Percentiles rank a stretch among this genome's conserved stretches.
Evolutionary conservation across 495 filamentous ascomycete genomes (phyloP).

Genomic region (Immersiella caudata): DNA sequence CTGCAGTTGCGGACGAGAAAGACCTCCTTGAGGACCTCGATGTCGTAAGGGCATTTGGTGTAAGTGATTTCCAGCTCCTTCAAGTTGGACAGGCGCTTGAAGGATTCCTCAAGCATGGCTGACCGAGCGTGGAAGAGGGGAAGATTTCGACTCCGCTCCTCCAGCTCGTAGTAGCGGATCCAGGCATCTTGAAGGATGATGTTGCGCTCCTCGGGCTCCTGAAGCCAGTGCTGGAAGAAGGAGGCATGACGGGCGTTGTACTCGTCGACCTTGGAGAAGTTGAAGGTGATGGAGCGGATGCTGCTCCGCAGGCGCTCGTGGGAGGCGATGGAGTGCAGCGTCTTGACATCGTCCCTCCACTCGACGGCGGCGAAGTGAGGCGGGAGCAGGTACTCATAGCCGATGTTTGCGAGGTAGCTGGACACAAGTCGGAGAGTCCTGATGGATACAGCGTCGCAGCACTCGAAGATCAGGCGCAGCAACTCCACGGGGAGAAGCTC

Average conservation of each 20-base stretch:
- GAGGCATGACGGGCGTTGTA: slow-evolving; percentile 46
- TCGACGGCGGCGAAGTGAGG: slow-evolving; percentile 46
- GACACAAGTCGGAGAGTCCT: slow-evolving; percentile 45
- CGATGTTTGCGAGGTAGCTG: slow-evolving; percentile 45
- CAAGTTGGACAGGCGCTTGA: slow-evolving; percentile 49
- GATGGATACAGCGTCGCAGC: slow-evolving; percentile 44
- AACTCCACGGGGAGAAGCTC: slow-evolving; percentile 51
- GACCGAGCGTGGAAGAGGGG: slow-evolving; percentile 45
- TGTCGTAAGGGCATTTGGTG: slow-evolving; percentile 46
- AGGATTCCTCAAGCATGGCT: slow-evolving; percentile 44
- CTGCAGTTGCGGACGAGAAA: slow-evolving; percentile 46
- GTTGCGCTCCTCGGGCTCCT: slow-evolving; percentile 42
- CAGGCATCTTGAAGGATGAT: slow-evolving; percentile 43
- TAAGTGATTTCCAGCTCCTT: slow-evolving; percentile 47
- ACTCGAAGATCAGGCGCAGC: slow-evolving; percentile 49
- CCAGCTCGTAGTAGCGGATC: slow-evolving; percentile 44
- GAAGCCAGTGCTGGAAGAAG: slow-evolving; percentile 47
- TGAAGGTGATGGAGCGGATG: slow-evolving; percentile 48
- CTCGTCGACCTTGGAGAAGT: slow-evolving; percentile 48
- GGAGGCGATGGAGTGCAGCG: slow-evolving; percentile 46
- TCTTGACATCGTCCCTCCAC: slow-evolving; percentile 51
- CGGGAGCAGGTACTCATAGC: slow-evolving; percentile 48
- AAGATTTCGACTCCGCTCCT: slow-evolving; percentile 36
- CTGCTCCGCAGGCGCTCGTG: slow-evolving; percentile 46
- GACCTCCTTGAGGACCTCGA: slow-evolving; percentile 42